Base-by-base conservation (phyloP, 2,329 filamentous ascomycete genomes). In the Hirsutella rhossiliensis region DNA sequence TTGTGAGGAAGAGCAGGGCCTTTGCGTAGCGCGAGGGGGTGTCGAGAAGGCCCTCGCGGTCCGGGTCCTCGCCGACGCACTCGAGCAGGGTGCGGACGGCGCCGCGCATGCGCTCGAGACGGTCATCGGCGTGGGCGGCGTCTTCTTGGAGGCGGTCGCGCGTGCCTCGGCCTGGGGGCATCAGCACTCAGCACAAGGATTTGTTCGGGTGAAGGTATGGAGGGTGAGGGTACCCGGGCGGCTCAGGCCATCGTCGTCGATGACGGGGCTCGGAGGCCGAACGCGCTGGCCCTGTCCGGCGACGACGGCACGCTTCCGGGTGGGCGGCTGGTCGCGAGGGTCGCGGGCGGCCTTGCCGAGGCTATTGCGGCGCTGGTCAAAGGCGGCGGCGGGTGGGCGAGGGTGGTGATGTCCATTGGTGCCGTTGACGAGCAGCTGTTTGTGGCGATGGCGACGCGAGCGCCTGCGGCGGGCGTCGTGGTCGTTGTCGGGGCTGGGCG, bases 1-100 rank as follows among this genome's bases (percentile, higher is more conserved):
- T 88, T 6, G 92, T 98, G 64, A 98, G 88, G 70, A 84, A 94
- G 50, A 97, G 78, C 76, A 98, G 81, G 13, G 92, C 92, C 65
- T 95, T 92, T 40, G 92, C 90, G 62, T 97, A 98, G 48, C 92
- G 77, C 56, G 84, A 79, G 0, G 92, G 92, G 0, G 80, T 84
- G 36, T 71, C 78, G 15, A 82, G 66, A 36, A 84, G 64, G 37
- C 80, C 80, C 49, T 80, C 75, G 29, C 80, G 72, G 51, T 80
- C 71, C 0, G 79, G 77, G 51, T 84, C 78, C 62, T 84, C 80
- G 52, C 80, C 80, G 6, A 84, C 66, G 52, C 80, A 84, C 59
- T 84, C 80, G 28, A 84, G 73, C 13, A 84, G 69, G 2, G 80
- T 83, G 41, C 76, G 67, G 23, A 84, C 76, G 32, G 80, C 80